phyloP scores from a whole-genome alignment of 768 basidiomycete species.

The Hydnomerulius pinastri region DNA sequence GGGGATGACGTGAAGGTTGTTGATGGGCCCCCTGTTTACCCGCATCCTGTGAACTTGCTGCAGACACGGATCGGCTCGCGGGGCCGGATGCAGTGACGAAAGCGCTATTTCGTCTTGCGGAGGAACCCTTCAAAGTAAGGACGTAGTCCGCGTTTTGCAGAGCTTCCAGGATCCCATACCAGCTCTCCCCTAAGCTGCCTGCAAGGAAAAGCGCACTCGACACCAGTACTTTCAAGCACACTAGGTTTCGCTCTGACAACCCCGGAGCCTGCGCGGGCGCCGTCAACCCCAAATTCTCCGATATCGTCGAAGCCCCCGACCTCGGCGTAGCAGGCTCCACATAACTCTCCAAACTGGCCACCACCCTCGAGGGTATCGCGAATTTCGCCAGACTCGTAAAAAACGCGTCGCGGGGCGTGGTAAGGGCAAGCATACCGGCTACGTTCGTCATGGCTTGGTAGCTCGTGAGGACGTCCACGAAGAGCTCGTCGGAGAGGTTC shows the following conservation, averaged over 20 bases:
- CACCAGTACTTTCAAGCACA: conserved; percentile 84
- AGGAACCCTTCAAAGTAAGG: conserved; percentile 59
- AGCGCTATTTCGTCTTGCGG: conserved; percentile 34
- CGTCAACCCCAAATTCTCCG: conserved; percentile 69
- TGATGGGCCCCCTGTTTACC: conserved; percentile 19
- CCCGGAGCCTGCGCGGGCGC: conserved; percentile 60
- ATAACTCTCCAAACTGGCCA: conserved; percentile 75
- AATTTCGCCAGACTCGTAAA: conserved; percentile 88
- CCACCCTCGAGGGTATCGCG: conserved; percentile 87
- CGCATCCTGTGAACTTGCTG: conserved; percentile 20
- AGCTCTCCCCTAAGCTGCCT: conserved; percentile 84
- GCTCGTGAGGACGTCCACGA: conserved; percentile 81
- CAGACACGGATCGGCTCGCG: conserved; percentile 42
- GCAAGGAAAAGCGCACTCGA: conserved; percentile 79
- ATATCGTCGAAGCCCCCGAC: conserved; percentile 52
- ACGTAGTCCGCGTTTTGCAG: conserved; percentile 96
- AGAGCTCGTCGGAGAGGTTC: conserved; percentile 89
- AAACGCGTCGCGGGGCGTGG: conserved; percentile 91
- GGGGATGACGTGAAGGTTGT: conserved; percentile 49
- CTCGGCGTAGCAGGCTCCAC: conserved; percentile 60
- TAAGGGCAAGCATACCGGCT: conserved; percentile 83
- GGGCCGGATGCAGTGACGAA: conserved; percentile 35
- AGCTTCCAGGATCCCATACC: conserved; percentile 89
- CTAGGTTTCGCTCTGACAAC: conserved; percentile 86
- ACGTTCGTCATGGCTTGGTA: conserved; percentile 86